phyloP scores from a whole-genome alignment of 2,329 filamentous ascomycete genomes.

The Beauveria rudraprayagi region DNA sequence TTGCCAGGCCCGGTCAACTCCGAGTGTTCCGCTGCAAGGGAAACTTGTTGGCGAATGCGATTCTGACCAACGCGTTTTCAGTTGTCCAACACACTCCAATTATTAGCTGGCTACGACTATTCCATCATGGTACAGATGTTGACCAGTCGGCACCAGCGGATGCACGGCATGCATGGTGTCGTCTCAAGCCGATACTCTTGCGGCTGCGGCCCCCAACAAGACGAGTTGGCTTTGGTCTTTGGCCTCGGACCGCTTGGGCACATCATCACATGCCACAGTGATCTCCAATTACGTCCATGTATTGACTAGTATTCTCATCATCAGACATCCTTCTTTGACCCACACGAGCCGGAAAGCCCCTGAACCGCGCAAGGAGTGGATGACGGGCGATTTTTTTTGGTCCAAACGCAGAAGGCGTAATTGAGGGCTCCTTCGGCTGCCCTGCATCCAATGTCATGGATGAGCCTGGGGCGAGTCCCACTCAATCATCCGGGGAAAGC shows the following conservation, averaged over 20 bases:
- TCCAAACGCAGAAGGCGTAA: not conserved
- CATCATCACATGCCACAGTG: not conserved
- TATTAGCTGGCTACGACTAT: not conserved
- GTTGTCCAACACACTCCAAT: not conserved
- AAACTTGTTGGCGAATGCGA: not conserved
- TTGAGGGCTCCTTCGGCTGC: not conserved
- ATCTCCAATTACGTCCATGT: not conserved
- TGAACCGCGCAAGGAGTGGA: not conserved
- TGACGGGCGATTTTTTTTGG: not conserved
- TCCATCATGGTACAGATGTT: not conserved
- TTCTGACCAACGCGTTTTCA: not conserved
- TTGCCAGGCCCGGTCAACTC: not conserved
- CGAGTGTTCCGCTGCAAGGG: not conserved
- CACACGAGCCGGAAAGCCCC: too few species aligned
- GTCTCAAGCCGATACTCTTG: not conserved
- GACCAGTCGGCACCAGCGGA: not conserved
- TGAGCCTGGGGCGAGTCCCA: not conserved
- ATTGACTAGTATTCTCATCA: too few species aligned
- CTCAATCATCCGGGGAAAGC: slow-evolving; percentile 4
- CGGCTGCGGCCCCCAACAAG: not conserved
- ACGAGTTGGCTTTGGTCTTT: not conserved
- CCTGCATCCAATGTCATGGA: not conserved
- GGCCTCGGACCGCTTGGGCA: not conserved
- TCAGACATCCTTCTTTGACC: too few species aligned
- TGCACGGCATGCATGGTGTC: not conserved